A percentile compares a stretch with the other conserved stretches of the same genome.
These are phyloP conservation scores for Eimeria praecox DNA, from an alignment of 169 alveolate genomes.

Conservation along the genomic window DNA sequence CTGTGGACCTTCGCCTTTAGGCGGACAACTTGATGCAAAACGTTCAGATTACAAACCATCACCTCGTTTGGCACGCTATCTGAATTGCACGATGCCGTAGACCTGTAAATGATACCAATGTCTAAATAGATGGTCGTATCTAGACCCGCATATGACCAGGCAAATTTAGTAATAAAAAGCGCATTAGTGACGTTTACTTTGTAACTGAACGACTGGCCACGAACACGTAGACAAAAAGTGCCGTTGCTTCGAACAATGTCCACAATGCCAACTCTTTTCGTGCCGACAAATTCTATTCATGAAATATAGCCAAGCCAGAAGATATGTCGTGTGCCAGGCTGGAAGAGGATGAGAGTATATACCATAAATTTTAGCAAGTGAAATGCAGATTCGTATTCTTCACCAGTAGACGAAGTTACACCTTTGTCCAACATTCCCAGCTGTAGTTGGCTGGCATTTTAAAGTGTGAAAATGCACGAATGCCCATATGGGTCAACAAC, in stretches of 20 bases:
- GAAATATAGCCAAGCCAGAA: neutral
- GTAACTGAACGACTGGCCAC: neutral
- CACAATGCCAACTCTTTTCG: neutral
- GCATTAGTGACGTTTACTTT: neutral
- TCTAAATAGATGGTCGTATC: neutral
- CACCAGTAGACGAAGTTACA: too few species aligned
- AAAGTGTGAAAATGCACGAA: too few species aligned
- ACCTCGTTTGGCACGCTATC: neutral
- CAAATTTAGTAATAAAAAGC: neutral
- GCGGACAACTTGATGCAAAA: neutral
- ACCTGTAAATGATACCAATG: neutral
- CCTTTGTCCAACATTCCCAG: too few species aligned
- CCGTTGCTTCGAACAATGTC: neutral
- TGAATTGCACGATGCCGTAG: neutral
- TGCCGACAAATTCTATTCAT: neutral
- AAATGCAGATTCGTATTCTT: neutral
- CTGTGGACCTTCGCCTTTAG: conserved; percentile 73
- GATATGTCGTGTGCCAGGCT: neutral
- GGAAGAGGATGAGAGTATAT: neutral
- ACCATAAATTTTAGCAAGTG: neutral
- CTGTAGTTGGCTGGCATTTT: too few species aligned
- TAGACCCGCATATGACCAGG: neutral
- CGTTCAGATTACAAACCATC: neutral
- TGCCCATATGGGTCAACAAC: too few species aligned
- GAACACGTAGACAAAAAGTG: neutral